phyloP scores from a whole-genome alignment of 257 asterid genomes.

The Solanum neorickii region DNA sequence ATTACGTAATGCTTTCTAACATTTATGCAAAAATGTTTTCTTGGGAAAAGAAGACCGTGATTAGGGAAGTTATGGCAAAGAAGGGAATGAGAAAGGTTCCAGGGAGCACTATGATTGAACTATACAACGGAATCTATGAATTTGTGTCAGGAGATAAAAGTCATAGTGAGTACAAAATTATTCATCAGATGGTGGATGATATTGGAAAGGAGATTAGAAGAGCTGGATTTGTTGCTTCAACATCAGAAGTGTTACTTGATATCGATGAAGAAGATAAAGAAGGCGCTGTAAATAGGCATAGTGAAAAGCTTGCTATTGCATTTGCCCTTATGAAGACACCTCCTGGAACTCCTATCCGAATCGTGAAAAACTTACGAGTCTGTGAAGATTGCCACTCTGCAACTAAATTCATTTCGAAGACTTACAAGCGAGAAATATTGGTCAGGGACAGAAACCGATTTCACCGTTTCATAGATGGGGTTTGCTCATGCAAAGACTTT shows the following conservation, averaged over 20 bases:
- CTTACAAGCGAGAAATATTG: slow-evolving; percentile 39
- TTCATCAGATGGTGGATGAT: slow-evolving; percentile 46
- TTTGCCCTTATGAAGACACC: slow-evolving; percentile 46
- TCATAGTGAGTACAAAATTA: slow-evolving; percentile 17
- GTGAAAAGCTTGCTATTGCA: slow-evolving; percentile 54
- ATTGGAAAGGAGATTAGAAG: slow-evolving; percentile 33
- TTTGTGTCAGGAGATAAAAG: slow-evolving; percentile 52
- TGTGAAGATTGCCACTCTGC: slow-evolving; percentile 54
- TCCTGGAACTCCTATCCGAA: slow-evolving; percentile 26
- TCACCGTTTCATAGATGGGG: slow-evolving; percentile 41
- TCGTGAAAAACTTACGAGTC: slow-evolving; percentile 42
- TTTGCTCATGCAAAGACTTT: slow-evolving; percentile 41
- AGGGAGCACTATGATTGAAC: slow-evolving; percentile 75
- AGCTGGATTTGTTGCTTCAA: slow-evolving; percentile 32
- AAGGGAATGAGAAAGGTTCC: slow-evolving; percentile 63
- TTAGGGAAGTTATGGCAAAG: slow-evolving; percentile 55
- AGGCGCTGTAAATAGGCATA: slow-evolving; percentile 38
- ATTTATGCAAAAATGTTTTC: slow-evolving; percentile 47
- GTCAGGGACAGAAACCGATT: slow-evolving; percentile 48
- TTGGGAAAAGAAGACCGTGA: slow-evolving; percentile 53
- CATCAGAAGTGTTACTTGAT: slow-evolving; percentile 39
- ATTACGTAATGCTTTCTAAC: slow-evolving; percentile 54
- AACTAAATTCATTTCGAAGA: slow-evolving; percentile 35
- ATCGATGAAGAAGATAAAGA: slow-evolving; percentile 59
- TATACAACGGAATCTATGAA: slow-evolving; percentile 33